These are phyloP conservation scores for Wickerhamiella azyma DNA, from an alignment of 805 yeast species.

Conservation along the genomic window DNA sequence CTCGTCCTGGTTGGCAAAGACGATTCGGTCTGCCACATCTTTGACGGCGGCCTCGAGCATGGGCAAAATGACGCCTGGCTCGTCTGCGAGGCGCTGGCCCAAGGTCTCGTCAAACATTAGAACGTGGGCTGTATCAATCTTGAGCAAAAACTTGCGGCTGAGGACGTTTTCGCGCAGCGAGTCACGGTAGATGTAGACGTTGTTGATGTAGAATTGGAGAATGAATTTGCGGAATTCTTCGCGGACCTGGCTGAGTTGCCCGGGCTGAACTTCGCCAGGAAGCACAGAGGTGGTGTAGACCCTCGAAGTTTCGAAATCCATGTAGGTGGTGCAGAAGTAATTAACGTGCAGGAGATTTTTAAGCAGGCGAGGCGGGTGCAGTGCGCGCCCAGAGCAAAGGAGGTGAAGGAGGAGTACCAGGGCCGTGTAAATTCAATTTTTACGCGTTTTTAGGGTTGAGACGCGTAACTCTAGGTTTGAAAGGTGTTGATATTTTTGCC, in stretches of 20 bases:
- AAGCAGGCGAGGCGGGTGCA: neutral
- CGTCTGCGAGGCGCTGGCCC: slow-evolving; percentile 69
- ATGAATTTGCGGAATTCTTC: slow-evolving; percentile 57
- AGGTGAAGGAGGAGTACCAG: neutral
- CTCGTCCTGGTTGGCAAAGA: slow-evolving; percentile 15
- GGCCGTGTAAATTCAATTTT: neutral
- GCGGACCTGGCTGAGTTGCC: slow-evolving; percentile 27
- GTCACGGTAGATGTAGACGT: slow-evolving; percentile 71
- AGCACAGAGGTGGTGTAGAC: slow-evolving; percentile 55
- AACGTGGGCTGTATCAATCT: slow-evolving; percentile 70
- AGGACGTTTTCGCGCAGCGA: slow-evolving; percentile 78
- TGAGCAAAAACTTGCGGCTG: slow-evolving; percentile 55
- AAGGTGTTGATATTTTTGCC: too few species aligned
- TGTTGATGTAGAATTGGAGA: slow-evolving; percentile 70
- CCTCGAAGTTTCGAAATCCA: slow-evolving; percentile 29
- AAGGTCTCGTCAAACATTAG: slow-evolving; percentile 81
- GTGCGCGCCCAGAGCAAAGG: neutral
- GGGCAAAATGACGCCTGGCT: slow-evolving; percentile 79
- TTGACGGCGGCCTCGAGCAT: slow-evolving; percentile 49
- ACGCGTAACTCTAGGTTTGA: neutral
- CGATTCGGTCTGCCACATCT: slow-evolving; percentile 62
- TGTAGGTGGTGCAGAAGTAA: slow-evolving; percentile 9
- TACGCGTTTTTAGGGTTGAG: neutral
- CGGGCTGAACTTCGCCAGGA: slow-evolving; percentile 45
- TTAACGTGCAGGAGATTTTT: neutral